phyloP scores from a whole-genome alignment of 2,329 filamentous ascomycete species.

The Aspergillus fischeri region DNA sequence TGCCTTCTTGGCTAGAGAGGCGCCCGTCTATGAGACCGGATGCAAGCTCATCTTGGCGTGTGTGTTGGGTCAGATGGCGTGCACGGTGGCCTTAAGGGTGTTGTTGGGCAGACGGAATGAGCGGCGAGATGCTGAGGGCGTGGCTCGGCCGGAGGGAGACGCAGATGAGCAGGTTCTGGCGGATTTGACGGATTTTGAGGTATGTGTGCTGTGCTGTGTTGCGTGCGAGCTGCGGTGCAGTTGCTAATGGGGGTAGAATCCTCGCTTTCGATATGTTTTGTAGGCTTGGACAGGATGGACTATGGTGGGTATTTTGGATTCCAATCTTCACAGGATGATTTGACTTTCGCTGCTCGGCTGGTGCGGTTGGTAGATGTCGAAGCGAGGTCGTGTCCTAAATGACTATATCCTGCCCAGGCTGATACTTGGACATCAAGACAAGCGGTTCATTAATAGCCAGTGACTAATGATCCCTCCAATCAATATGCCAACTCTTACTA shows the following conservation, averaged over 20 bases:
- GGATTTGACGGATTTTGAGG: slow-evolving; percentile 29
- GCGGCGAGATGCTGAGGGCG: slow-evolving; percentile 10
- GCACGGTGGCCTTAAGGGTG: slow-evolving; percentile 17
- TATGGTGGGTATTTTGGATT: no score
- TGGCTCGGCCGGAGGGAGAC: not conserved
- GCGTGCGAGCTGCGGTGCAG: not conserved
- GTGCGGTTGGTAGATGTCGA: no score
- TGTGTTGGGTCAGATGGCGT: slow-evolving; percentile 15
- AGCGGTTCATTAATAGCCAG: no score
- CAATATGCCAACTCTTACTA: no score
- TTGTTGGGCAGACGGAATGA: slow-evolving; percentile 19
- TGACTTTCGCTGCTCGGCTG: no score
- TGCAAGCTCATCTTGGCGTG: slow-evolving; percentile 48
- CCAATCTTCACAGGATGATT: no score
- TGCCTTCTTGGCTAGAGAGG: slow-evolving; percentile 40
- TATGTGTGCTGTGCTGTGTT: slow-evolving; percentile 5
- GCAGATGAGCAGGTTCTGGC: slow-evolving; percentile 11
- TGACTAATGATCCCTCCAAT: no score
- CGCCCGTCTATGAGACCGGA: slow-evolving; percentile 49
- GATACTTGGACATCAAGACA: no score
- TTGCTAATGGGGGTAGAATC: slow-evolving; percentile 3
- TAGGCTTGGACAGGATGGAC: no score
- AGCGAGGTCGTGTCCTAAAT: no score
- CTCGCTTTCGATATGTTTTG: slow-evolving; percentile 1
- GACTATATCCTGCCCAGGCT: no score